A percentile compares a stretch with the other conserved stretches of the same genome.
These are phyloP conservation scores for Fusarium nygamai DNA, from an alignment of 2,329 filamentous ascomycete genomes.

Conservation along the genomic window DNA sequence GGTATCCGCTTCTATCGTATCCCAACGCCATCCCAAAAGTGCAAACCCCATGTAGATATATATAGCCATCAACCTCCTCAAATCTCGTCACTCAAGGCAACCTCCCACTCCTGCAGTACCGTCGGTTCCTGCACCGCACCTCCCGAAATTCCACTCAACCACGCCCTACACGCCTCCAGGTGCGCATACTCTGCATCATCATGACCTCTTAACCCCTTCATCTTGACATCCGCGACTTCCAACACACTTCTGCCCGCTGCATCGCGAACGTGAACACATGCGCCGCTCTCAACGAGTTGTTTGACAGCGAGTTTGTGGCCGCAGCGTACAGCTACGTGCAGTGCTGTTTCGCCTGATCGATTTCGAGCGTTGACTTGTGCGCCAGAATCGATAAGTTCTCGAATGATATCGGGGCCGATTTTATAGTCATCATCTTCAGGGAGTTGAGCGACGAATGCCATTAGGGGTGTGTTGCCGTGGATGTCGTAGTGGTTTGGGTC, in stretches of 20 bases:
- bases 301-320: conserved; percentile 63
- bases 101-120: conserved; percentile 54
- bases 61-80: not conserved
- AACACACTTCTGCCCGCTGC: conserved; percentile 56
- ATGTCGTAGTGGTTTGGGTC: conserved; percentile 64
- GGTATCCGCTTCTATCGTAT: conserved; percentile 13
- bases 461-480: conserved; percentile 63
- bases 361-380: conserved; percentile 62
- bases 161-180: conserved; percentile 58
- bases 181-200: conserved; percentile 51
- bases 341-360: conserved; percentile 63
- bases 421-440: conserved; percentile 62
- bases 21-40: conserved; percentile 9
- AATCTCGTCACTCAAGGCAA: not conserved
- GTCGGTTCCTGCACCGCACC: conserved; percentile 52
- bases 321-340: conserved; percentile 63
- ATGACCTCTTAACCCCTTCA: conserved; percentile 45
- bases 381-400: conserved; percentile 53
- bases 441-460: conserved; percentile 63
- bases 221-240: conserved; percentile 56
- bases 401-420: conserved; percentile 57
- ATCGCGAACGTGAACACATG: conserved; percentile 60
- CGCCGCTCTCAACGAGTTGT: conserved; percentile 57
- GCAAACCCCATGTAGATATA: not conserved
- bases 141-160: conserved; percentile 52